These are phyloP conservation scores for Hericium rajendrae DNA, from an alignment of 768 basidiomycete genomes.

Conservation along the genomic window DNA sequence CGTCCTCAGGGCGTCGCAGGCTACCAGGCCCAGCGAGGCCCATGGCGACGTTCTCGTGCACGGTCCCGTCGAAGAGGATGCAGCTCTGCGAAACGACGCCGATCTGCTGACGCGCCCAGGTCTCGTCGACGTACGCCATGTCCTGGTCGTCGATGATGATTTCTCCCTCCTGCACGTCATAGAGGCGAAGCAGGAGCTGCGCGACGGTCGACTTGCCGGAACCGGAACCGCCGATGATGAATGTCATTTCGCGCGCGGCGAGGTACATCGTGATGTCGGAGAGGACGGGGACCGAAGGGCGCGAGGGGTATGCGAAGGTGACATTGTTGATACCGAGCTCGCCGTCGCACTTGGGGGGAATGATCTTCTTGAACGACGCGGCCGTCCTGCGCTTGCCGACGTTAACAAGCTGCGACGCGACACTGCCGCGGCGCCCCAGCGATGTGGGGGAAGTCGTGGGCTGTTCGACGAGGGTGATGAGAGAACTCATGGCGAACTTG, in stretches of 20 bases:
- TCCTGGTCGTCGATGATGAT: slow-evolving; percentile 79
- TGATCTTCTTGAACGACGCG: slow-evolving; percentile 49
- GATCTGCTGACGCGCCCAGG: slow-evolving; percentile 60
- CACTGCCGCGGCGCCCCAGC: slow-evolving; percentile 13
- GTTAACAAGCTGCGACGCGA: slow-evolving; percentile 17
- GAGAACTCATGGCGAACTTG: slow-evolving; percentile 67
- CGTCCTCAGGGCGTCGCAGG: slow-evolving; percentile 34
- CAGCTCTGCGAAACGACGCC: slow-evolving; percentile 73
- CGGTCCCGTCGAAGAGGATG: slow-evolving; percentile 67
- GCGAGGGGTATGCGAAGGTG: slow-evolving; percentile 65
- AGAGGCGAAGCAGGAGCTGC: slow-evolving; percentile 61
- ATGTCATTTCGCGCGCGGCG: slow-evolving; percentile 64
- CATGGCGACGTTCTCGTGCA: slow-evolving; percentile 84
- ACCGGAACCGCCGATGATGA: slow-evolving; percentile 72
- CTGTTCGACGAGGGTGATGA: slow-evolving; percentile 48
- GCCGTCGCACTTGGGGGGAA: slow-evolving; percentile 54
- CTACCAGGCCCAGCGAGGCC: slow-evolving; percentile 44
- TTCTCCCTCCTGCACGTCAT: slow-evolving; percentile 52
- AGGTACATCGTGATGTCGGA: slow-evolving; percentile 54
- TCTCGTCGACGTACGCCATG: slow-evolving; percentile 60
- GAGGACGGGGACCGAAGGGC: slow-evolving; percentile 52
- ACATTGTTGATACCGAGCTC: slow-evolving; percentile 56
- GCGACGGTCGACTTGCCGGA: slow-evolving; percentile 71
- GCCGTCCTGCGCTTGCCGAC: slow-evolving; percentile 28
- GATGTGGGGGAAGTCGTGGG: slow-evolving; percentile 17